phyloP scores from a whole-genome alignment of 108 stramenopile genomes.

The Stephanodiscus minutulus region DNA sequence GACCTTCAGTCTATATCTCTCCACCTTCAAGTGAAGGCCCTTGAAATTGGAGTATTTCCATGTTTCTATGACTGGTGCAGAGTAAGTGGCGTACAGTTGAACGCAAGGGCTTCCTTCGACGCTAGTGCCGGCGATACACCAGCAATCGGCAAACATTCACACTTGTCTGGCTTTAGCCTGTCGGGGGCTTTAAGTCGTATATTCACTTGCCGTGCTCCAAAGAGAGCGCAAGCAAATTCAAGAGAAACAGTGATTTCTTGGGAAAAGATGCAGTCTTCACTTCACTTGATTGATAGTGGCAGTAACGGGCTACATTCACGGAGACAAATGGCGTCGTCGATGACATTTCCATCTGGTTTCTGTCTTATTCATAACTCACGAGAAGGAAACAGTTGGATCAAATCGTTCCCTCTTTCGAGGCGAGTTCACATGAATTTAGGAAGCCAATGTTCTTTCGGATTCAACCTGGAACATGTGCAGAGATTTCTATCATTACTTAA shows the following conservation, averaged over 20 bases:
- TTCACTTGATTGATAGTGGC: conserved; percentile 10
- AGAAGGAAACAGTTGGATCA: not conserved
- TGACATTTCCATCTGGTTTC: conserved; percentile 28
- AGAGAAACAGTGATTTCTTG: conserved; percentile 30
- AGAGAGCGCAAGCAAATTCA: conserved; percentile 2
- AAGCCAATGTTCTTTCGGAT: conserved; percentile 18
- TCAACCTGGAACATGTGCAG: conserved; percentile 23
- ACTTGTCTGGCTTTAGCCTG: conserved; percentile 18
- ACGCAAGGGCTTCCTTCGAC: conserved; percentile 16
- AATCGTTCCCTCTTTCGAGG: not conserved
- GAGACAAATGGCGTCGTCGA: conserved; percentile 12
- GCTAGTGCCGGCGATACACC: not conserved
- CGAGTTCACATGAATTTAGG: conserved; percentile 12
- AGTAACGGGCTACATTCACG: not conserved
- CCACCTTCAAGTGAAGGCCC: conserved; percentile 11
- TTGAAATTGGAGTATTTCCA: conserved; percentile 31
- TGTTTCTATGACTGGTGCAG: conserved; percentile 17
- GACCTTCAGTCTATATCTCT: conserved; percentile 28
- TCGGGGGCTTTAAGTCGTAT: conserved; percentile 19
- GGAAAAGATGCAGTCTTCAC: conserved; percentile 26
- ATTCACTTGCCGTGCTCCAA: conserved; percentile 2
- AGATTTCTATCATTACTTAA: conserved; percentile 21
- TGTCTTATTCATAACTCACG: not conserved
- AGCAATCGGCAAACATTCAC: not conserved
- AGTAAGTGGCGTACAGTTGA: conserved; percentile 18